A percentile compares a stretch with the other conserved stretches of the same genome.
Evolutionary conservation across 352 stramenopile species (phyloP).

Genomic region (Pythium guiyangense): DNA sequence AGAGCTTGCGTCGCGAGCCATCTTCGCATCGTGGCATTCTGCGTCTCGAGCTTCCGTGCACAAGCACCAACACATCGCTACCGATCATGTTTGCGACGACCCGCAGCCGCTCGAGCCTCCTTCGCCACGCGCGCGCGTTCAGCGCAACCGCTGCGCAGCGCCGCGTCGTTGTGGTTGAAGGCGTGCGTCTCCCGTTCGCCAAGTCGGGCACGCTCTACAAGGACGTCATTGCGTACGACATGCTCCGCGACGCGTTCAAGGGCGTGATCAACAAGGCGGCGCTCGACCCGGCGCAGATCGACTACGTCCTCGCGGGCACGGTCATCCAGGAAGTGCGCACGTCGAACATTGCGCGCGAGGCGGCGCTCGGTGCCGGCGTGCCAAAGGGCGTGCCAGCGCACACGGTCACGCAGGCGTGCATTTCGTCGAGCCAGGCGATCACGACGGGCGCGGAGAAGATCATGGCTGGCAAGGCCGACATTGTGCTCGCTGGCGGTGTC

Average conservation of each 20-base stretch:
- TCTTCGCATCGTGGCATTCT: not conserved
- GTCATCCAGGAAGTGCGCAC: slow-evolving; percentile 97
- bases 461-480: slow-evolving; percentile 90
- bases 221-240: slow-evolving; percentile 96
- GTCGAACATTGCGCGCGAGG: slow-evolving; percentile 97
- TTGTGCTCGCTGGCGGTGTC: slow-evolving; percentile 94
- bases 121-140: slow-evolving; percentile 35
- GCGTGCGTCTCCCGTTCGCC: slow-evolving; percentile 94
- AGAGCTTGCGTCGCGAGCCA: not conserved
- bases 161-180: slow-evolving; percentile 92
- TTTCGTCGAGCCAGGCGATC: slow-evolving; percentile 96
- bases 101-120: slow-evolving; percentile 18
- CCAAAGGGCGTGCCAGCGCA: slow-evolving; percentile 92
- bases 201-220: slow-evolving; percentile 95
- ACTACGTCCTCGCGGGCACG: slow-evolving; percentile 96
- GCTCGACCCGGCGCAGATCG: slow-evolving; percentile 92
- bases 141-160: slow-evolving; percentile 31
- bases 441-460: slow-evolving; percentile 95
- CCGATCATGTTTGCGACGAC: slow-evolving; percentile 19
- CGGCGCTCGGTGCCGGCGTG: slow-evolving; percentile 94
- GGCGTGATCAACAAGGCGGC: slow-evolving; percentile 94
- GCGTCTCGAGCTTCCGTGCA: not conserved
- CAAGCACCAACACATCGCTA: not conserved
- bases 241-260: slow-evolving; percentile 95
- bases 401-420: slow-evolving; percentile 96